Evolutionary conservation across 2,329 filamentous ascomycete species (phyloP).

Genomic region (Rhynchosporium agropyri): DNA sequence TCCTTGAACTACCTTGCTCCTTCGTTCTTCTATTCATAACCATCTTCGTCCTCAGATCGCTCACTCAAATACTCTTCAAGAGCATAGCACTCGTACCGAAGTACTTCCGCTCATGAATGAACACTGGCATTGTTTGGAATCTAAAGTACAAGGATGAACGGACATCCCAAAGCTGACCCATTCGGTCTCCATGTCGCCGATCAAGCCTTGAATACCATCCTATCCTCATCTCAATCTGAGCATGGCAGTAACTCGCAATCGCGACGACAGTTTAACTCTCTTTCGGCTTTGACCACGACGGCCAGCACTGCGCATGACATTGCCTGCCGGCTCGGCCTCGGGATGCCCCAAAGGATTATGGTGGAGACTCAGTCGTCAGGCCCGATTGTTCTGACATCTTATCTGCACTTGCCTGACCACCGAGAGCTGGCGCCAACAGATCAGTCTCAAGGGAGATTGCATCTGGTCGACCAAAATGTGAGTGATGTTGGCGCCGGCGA

Average conservation of each 20-base stretch:
- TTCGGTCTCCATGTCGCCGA: slow-evolving; percentile 52
- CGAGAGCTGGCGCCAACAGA: slow-evolving; percentile 27
- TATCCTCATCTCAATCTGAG: slow-evolving; percentile 47
- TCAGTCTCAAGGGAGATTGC: slow-evolving; percentile 17
- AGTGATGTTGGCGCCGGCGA: not conserved
- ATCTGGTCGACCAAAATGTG: not conserved
- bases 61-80: no score
- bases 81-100: no score
- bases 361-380: slow-evolving; percentile 54
- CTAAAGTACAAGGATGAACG: not conserved
- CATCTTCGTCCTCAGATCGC: no score
- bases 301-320: slow-evolving; percentile 57
- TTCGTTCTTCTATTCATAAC: no score
- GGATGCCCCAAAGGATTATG: slow-evolving; percentile 58
- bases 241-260: slow-evolving; percentile 18
- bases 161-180: slow-evolving; percentile 18
- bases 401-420: slow-evolving; percentile 45
- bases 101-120: not conserved
- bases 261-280: slow-evolving; percentile 46
- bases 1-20: no score
- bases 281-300: slow-evolving; percentile 55
- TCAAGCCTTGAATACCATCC: slow-evolving; percentile 57
- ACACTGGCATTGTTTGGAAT: not conserved
- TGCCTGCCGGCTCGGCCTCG: slow-evolving; percentile 55
- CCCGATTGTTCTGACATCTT: slow-evolving; percentile 48